phyloP scores from a whole-genome alignment of 192 early-diverging fungal species.

The Diversispora epigaea region DNA sequence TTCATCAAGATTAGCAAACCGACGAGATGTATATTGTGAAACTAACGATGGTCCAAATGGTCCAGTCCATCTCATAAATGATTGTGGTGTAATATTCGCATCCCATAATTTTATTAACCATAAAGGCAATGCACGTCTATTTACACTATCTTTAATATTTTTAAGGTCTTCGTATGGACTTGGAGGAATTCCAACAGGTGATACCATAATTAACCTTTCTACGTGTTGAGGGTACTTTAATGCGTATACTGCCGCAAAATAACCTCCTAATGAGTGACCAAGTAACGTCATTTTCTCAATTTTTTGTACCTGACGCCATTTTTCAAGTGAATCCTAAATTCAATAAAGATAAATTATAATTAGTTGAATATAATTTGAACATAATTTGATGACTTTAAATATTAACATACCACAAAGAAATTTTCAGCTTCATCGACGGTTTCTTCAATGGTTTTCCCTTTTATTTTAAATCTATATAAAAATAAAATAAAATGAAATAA shows the following conservation, averaged over 20 bases:
- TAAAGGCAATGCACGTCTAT: constrained; percentile 34
- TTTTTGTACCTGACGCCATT: constrained; percentile 75
- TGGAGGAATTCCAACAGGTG: constrained; percentile 62
- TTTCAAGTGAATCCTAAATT: constrained; percentile 78
- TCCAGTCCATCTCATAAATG: constrained; percentile 70
- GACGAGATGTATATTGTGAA: constrained; percentile 53
- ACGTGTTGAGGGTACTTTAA: constrained; percentile 84
- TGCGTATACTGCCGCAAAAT: constrained; percentile 82
- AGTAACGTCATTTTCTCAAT: constrained; percentile 83
- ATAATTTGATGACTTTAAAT: too few species aligned
- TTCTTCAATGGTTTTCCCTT: constrained; percentile 47
- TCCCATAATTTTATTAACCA: constrained; percentile 66
- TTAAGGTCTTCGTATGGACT: constrained; percentile 47
- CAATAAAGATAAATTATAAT: too few species aligned
- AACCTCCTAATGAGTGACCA: constrained; percentile 87
- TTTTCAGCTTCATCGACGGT: constrained; percentile 63
- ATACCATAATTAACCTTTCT: constrained; percentile 76
- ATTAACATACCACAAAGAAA: constrained; percentile 67
- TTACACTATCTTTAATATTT: constrained; percentile 26
- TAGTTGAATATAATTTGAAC: too few species aligned
- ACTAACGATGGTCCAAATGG: constrained; percentile 73
- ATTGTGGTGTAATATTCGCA: constrained; percentile 77
- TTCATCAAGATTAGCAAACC: constrained; percentile 67
- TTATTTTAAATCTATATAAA: constrained; percentile 48
- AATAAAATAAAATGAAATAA: too few species aligned